Conservation (phyloP, 1,284 basidiomycete species). For the Boletus sp. region DNA sequence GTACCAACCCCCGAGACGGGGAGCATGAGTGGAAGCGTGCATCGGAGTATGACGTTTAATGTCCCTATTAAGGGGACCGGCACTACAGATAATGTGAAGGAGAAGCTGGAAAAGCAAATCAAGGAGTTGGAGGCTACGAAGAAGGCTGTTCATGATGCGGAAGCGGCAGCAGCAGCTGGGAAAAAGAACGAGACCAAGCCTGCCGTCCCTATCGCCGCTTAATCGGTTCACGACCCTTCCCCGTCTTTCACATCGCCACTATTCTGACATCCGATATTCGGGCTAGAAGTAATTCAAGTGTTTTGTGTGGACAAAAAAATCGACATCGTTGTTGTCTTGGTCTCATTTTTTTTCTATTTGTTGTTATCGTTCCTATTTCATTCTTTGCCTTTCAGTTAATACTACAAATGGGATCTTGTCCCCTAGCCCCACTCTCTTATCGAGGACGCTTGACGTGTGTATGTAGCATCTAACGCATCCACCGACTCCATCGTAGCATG, state of each 20-base stretch:
- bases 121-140: conserved; percentile 60
- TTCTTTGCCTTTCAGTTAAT: conserved; percentile 3
- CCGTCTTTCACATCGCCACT: not conserved
- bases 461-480: conserved; percentile 23
- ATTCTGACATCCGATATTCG: not conserved
- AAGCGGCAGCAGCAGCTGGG: conserved; percentile 49
- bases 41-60: conserved; percentile 71
- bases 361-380: conserved; percentile 22
- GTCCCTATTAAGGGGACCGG: conserved; percentile 30
- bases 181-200: conserved; percentile 59
- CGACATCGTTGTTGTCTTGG: conserved; percentile 16
- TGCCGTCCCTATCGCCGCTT: conserved; percentile 49
- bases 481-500: conserved; percentile 8
- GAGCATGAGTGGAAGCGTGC: conserved; percentile 57
- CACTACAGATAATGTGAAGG: conserved; percentile 40
- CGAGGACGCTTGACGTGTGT: conserved; percentile 16
- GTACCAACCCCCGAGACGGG: conserved; percentile 63
- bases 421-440: conserved; percentile 7
- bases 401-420: conserved; percentile 10
- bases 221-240: not conserved
- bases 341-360: conserved; percentile 13
- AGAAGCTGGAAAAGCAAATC: conserved; percentile 56
- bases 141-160: conserved; percentile 56
- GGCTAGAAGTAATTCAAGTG: conserved; percentile 14
- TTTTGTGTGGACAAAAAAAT: conserved; percentile 21